phyloP scores from a whole-genome alignment of 2,329 filamentous ascomycete species.

The Phyllosticta ampelicida region DNA sequence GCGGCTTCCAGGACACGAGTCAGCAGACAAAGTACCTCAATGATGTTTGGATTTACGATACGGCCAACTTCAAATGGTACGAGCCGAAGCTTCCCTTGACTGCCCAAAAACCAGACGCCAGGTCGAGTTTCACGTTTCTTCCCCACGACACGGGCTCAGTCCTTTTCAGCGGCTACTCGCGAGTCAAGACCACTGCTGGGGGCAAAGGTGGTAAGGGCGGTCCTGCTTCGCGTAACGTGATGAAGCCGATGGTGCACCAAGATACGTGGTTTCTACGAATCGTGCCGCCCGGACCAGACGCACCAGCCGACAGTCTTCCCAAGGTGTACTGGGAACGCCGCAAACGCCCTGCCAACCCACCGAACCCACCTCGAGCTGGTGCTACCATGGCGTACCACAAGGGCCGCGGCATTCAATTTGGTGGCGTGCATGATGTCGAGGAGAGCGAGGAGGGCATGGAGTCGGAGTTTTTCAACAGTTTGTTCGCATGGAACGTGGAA shows the following conservation, averaged over 20 bases:
- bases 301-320: conserved; percentile 54
- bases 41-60: conserved; percentile 95
- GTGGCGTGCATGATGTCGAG: conserved; percentile 88
- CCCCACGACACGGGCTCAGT: conserved; percentile 86
- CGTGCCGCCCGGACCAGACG: conserved; percentile 57
- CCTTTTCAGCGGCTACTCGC: conserved; percentile 85
- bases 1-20: conserved; percentile 93
- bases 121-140: conserved; percentile 84
- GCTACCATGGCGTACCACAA: conserved; percentile 93
- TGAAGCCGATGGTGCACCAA: conserved; percentile 84
- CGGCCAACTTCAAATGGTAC: conserved; percentile 74
- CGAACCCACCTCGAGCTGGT: conserved; percentile 72
- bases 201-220: conserved; percentile 45
- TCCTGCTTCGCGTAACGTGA: conserved; percentile 55
- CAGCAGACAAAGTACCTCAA: conserved; percentile 89
- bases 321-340: conserved; percentile 81
- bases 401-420: conserved; percentile 84
- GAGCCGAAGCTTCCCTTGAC: conserved; percentile 64
- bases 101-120: conserved; percentile 76
- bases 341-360: conserved; percentile 84
- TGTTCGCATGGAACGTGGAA: conserved; percentile 92
- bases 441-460: conserved; percentile 91
- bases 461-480: conserved; percentile 87
- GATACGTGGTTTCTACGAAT: conserved; percentile 91
- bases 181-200: conserved; percentile 57